Conservation (phyloP, 306 rosid genomes). For the Citrullus mucosospermus region DNA sequence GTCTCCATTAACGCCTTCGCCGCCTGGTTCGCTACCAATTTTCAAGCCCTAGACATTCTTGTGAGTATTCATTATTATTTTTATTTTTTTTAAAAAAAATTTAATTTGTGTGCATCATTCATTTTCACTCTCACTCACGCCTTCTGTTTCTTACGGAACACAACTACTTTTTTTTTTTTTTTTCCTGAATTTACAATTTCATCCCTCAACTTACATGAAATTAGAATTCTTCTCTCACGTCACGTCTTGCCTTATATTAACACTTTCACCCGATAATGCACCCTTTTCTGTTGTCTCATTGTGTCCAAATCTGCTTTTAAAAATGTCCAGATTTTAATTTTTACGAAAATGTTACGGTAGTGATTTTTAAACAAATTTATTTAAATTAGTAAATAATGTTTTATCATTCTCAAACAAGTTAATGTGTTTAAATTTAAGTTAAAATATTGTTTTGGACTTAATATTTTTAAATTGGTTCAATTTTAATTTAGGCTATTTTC, state of each 20-base stretch:
- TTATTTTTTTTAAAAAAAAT: too few species aligned
- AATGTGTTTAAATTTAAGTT: too few species aligned
- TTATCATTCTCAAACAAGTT: too few species aligned
- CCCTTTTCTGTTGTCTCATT: background rate
- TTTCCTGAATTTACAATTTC: background rate
- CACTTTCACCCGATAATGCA: background rate
- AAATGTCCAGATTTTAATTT: too few species aligned
- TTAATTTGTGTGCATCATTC: background rate
- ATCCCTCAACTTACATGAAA: background rate
- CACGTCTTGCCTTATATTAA: background rate
- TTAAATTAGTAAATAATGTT: too few species aligned
- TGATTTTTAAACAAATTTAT: too few species aligned
- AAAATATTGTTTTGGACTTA: too few species aligned
- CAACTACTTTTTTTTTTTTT: background rate
- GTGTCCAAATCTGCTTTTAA: too few species aligned
- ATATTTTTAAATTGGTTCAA: too few species aligned
- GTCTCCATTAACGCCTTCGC: constrained; percentile 41
- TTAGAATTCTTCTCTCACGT: background rate
- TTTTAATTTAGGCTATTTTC: too few species aligned
- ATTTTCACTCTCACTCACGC: background rate
- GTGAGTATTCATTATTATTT: constrained; percentile 16
- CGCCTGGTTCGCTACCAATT: constrained; percentile 31
- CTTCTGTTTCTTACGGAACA: background rate
- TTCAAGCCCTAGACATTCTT: constrained; percentile 60
- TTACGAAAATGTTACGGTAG: background rate